phyloP scores from a whole-genome alignment of 768 basidiomycete genomes.

The Termitomyces sp. region DNA sequence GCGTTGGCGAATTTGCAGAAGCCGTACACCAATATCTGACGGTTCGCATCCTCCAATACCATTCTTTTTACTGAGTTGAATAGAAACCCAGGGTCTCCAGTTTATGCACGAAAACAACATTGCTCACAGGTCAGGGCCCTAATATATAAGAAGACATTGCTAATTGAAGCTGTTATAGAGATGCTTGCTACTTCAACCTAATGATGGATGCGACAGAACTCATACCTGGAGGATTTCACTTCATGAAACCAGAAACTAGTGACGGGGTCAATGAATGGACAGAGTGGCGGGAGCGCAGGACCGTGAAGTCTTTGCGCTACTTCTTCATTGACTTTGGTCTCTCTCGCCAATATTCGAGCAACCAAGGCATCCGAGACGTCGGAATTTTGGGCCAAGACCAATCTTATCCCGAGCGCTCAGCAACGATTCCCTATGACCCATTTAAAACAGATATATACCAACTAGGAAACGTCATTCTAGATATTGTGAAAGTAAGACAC shows the following conservation, averaged over 20 bases:
- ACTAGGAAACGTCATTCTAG: background rate
- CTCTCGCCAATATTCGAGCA: slow-evolving; percentile 19
- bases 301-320: background rate
- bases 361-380: slow-evolving; percentile 16
- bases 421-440: slow-evolving; percentile 22
- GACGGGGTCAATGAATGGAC: slow-evolving; percentile 10
- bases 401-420: slow-evolving; percentile 18
- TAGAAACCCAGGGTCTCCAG: slow-evolving; percentile 2
- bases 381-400: slow-evolving; percentile 34
- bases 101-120: slow-evolving; percentile 17
- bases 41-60: background rate
- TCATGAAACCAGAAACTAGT: background rate
- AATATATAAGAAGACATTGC: background rate
- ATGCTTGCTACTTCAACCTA: slow-evolving; percentile 9
- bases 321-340: background rate
- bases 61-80: background rate
- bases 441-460: slow-evolving; percentile 34
- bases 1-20: slow-evolving; percentile 6
- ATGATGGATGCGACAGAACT: background rate
- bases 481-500: background rate
- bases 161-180: background rate
- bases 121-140: slow-evolving; percentile 13
- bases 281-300: background rate
- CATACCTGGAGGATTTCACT: slow-evolving; percentile 20
- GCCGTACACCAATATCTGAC: slow-evolving; percentile 4